A percentile compares a stretch with the other conserved stretches of the same genome.
phyloP scores from a whole-genome alignment of 169 alveolate species.

The Cryptosporidium tyzzeri region DNA sequence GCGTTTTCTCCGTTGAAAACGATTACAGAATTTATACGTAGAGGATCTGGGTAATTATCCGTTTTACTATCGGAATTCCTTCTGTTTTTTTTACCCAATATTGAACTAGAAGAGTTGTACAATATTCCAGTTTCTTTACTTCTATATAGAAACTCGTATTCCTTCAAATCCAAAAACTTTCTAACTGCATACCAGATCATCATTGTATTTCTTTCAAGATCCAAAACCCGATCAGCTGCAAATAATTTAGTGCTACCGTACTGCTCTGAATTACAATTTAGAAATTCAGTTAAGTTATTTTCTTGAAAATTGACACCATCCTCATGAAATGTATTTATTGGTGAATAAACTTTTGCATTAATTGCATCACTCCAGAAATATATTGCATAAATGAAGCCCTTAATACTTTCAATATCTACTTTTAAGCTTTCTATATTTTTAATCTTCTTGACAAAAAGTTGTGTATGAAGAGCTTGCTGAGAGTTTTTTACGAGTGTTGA shows the following conservation, averaged over 20 bases:
- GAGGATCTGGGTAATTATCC: background rate
- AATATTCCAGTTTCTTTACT: conserved; percentile 13
- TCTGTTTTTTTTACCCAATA: conserved; percentile 3
- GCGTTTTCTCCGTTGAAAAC: conserved; percentile 52
- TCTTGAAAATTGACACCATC: background rate
- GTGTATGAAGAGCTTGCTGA: conserved; percentile 49
- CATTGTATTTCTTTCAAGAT: conserved; percentile 63
- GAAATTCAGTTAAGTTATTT: background rate
- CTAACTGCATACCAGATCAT: conserved; percentile 67
- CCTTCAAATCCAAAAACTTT: conserved; percentile 18
- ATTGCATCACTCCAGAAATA: conserved; percentile 74
- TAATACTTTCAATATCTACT: conserved; percentile 60
- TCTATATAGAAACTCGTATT: conserved; percentile 36
- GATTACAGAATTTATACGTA: conserved; percentile 41
- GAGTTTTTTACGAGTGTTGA: conserved; percentile 42
- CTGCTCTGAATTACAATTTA: background rate
- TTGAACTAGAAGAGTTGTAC: conserved; percentile 7
- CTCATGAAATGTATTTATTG: background rate
- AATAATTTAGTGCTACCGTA: background rate
- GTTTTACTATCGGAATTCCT: background rate
- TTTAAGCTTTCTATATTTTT: conserved; percentile 55
- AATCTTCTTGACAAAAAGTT: conserved; percentile 49
- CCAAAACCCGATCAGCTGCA: conserved; percentile 22
- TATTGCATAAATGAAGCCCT: conserved; percentile 59
- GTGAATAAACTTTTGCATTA: conserved; percentile 25